Conservation (phyloP, 2,329 filamentous ascomycete genomes). For the Helicocarpus griseus region DNA sequence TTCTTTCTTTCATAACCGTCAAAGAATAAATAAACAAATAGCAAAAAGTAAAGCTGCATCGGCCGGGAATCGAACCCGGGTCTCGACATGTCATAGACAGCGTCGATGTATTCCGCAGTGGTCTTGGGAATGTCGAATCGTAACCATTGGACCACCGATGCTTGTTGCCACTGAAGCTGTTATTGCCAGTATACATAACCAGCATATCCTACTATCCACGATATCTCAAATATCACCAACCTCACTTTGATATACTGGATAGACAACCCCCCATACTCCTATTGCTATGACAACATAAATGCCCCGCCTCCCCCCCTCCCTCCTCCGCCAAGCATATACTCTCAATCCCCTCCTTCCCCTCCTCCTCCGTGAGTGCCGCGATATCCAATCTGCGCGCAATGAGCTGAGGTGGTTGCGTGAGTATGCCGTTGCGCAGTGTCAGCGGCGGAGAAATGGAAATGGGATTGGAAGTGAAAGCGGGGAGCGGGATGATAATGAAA, state of each 20-base stretch:
- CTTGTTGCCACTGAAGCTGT: background rate
- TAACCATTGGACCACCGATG: slow-evolving; percentile 5
- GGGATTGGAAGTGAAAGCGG: background rate
- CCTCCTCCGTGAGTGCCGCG: slow-evolving; percentile 36
- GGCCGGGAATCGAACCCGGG: slow-evolving; percentile 1
- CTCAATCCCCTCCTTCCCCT: slow-evolving; percentile 29
- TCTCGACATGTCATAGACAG: background rate
- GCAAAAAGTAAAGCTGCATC: background rate
- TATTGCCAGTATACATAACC: background rate
- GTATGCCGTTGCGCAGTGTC: slow-evolving; percentile 19
- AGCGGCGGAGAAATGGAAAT: slow-evolving; percentile 1
- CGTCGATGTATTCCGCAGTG: background rate
- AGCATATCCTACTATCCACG: too few relatives aligned
- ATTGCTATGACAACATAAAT: slow-evolving; percentile 37
- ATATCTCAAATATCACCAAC: too few relatives aligned
- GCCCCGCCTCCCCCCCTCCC: slow-evolving; percentile 32
- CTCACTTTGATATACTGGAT: too few relatives aligned
- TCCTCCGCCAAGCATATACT: slow-evolving; percentile 28
- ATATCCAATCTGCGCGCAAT: slow-evolving; percentile 34
- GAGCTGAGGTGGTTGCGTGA: slow-evolving; percentile 40
- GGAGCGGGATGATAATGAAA: background rate
- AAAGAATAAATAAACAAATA: too few relatives aligned
- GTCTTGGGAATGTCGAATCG: slow-evolving; percentile 4
- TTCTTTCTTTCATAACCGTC: too few relatives aligned
- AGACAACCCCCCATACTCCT: background rate